Conservation (phyloP, 2,329 filamentous ascomycete genomes). For the Moelleriella libera region DNA sequence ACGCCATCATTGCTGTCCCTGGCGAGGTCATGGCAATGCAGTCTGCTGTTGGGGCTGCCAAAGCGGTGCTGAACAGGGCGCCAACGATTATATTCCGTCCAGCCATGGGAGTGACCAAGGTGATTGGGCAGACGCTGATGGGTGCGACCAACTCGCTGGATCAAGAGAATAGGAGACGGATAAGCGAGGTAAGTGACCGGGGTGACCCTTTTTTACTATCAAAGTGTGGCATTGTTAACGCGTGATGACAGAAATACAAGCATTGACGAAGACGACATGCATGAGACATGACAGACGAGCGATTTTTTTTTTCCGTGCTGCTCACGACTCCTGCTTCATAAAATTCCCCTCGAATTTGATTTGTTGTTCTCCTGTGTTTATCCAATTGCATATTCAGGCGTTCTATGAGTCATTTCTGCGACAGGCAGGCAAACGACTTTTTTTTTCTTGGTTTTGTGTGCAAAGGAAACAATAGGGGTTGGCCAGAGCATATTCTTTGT, state of each 20-base stretch:
- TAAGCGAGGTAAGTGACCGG: slow-evolving; percentile 72
- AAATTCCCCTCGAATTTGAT: neutral
- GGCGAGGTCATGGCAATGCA: slow-evolving; percentile 80
- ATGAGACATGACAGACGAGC: neutral
- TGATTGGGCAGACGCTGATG: slow-evolving; percentile 75
- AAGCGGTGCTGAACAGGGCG: slow-evolving; percentile 63
- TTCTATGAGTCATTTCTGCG: neutral
- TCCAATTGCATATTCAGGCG: neutral
- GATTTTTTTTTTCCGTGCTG: neutral
- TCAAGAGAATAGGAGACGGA: slow-evolving; percentile 61
- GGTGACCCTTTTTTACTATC: too few relatives aligned
- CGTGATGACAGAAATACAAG: slow-evolving; percentile 27
- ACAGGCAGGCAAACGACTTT: neutral
- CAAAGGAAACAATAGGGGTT: too few relatives aligned
- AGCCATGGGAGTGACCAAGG: slow-evolving; percentile 80
- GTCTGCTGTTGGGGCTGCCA: slow-evolving; percentile 66
- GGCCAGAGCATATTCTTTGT: too few relatives aligned
- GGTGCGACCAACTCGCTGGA: slow-evolving; percentile 89
- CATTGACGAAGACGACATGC: slow-evolving; percentile 13
- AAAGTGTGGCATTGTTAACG: neutral
- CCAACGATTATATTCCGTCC: slow-evolving; percentile 90
- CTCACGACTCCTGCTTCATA: neutral
- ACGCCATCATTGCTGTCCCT: slow-evolving; percentile 90
- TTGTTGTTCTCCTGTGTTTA: neutral
- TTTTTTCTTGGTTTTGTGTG: neutral